Evolutionary conservation across 768 basidiomycete genomes (phyloP).

Genomic region (Mycena pura): DNA sequence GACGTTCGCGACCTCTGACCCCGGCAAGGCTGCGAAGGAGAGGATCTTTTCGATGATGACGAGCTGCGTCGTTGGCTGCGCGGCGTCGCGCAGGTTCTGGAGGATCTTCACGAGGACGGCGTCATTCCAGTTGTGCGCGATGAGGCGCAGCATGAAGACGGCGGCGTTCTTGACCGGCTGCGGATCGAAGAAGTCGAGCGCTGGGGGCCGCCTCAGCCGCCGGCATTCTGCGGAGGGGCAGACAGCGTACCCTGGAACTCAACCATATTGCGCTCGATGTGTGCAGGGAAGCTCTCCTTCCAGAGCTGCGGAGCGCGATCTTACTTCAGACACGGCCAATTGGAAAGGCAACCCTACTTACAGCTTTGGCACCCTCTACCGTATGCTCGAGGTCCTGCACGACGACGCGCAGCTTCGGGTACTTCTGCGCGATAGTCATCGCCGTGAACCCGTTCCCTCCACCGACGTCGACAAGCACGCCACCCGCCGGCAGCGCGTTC

Average conservation of each 20-base stretch:
- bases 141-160: neutral
- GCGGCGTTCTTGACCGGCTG: slow-evolving; percentile 1
- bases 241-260: slow-evolving; percentile 1
- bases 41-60: neutral
- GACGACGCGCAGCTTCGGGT: neutral
- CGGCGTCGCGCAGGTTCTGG: neutral
- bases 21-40: neutral
- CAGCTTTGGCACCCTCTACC: neutral
- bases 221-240: no score
- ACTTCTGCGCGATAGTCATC: neutral
- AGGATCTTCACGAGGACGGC: neutral
- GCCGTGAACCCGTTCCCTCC: neutral
- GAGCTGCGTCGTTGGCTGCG: neutral
- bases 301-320: neutral
- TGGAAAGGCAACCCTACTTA: neutral
- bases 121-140: slow-evolving; percentile 6
- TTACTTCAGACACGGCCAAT: no score
- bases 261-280: neutral
- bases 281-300: neutral
- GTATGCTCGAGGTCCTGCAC: neutral
- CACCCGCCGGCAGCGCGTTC: neutral
- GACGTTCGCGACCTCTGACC: neutral
- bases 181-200: neutral
- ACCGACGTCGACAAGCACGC: neutral
- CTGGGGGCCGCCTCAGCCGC: neutral